Base-by-base conservation (phyloP, 116 monocot species). In the Cymodocea nodosa region DNA sequence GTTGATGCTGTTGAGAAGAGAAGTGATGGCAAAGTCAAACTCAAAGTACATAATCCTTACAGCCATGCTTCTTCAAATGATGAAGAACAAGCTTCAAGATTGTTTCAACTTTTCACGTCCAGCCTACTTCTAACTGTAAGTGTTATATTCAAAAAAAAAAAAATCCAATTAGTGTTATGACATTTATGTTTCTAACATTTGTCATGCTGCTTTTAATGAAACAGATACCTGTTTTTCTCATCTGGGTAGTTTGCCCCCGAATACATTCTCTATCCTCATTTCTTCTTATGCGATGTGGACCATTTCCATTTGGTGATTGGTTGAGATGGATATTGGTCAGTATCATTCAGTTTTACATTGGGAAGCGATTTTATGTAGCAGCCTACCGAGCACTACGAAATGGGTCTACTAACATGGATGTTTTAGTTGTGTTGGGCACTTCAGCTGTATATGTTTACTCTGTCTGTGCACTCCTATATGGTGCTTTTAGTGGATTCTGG, bases 371-470 rank as follows among this genome's bases (percentile, higher is more conserved):
- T 67, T 92, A 92, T 60, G 17, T 78, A 67, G 92, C 87, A 71
- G 78, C 87, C 48, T 92, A 92, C 68, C 80, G 85, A 80, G 92
- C 92, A 70, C 50, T 92, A 16, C 74, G 67, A 73, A 73, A 82
- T 60, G 82, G 84, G 19, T 92, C 82, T 51, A 67, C 92, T 52
- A 92, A 92, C 62, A 92, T 92, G 92, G 92, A 92, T 73, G 92
- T 92, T 68, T 74, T 92, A n/a, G 87, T 92, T 52, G 82, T 82
- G 4, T 67, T 92, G 74, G 92, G 92, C 68, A 92, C 87, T 52
- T 87, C 87, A 77, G 78, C 92, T 56, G 87, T 87, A 12, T 92
- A 87, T 64, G 81, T 92, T 70, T 92, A 92, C 77, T 87, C 87
- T 51, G 37, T 92, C 10, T 87, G 84, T 70, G 74, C 83, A 59